A percentile compares a stretch with the other conserved stretches of the same genome.
Evolutionary conservation across 1,284 basidiomycete species (phyloP).

Genomic region (Megacollybia platyphylla): DNA sequence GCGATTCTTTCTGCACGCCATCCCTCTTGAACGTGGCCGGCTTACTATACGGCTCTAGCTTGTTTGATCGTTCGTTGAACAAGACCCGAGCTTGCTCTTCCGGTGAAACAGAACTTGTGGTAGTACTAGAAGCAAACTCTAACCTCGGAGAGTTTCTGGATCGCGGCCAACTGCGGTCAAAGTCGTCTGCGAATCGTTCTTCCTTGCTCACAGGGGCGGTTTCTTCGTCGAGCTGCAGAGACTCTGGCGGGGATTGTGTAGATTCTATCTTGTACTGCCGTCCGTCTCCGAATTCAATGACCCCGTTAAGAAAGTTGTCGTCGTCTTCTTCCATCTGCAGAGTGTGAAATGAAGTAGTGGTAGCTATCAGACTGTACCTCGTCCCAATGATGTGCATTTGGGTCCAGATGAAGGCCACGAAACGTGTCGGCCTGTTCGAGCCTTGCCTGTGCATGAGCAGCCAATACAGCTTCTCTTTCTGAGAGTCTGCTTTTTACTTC

Average conservation of each 20-base stretch:
- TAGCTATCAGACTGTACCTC: conserved; percentile 40
- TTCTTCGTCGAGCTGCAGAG: conserved; percentile 10
- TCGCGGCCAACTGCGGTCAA: conserved; percentile 86
- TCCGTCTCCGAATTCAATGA: conserved; percentile 90
- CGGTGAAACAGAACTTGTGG: conserved; percentile 27
- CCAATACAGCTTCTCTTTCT: conserved; percentile 18
- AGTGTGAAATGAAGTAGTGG: neutral
- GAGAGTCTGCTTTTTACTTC: conserved; percentile 46
- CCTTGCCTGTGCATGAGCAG: conserved; percentile 45
- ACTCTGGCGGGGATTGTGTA: conserved; percentile 16
- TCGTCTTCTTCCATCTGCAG: conserved; percentile 79
- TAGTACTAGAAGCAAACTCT: conserved; percentile 18
- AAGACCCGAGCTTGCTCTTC: conserved; percentile 52
- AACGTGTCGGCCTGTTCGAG: conserved; percentile 82
- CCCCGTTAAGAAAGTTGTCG: conserved; percentile 77
- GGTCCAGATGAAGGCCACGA: conserved; percentile 81
- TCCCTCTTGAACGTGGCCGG: conserved; percentile 14
- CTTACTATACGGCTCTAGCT: conserved; percentile 62
- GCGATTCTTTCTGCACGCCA: conserved; percentile 14
- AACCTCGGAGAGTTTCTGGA: conserved; percentile 30
- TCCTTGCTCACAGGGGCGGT: conserved; percentile 46
- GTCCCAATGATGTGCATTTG: conserved; percentile 92
- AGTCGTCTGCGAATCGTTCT: conserved; percentile 79
- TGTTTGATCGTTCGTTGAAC: conserved; percentile 86
- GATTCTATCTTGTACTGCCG: conserved; percentile 73